These are phyloP conservation scores for Raddia distichophylla DNA, from an alignment of 176 grass and related monocot genomes.

Conservation along the genomic window DNA sequence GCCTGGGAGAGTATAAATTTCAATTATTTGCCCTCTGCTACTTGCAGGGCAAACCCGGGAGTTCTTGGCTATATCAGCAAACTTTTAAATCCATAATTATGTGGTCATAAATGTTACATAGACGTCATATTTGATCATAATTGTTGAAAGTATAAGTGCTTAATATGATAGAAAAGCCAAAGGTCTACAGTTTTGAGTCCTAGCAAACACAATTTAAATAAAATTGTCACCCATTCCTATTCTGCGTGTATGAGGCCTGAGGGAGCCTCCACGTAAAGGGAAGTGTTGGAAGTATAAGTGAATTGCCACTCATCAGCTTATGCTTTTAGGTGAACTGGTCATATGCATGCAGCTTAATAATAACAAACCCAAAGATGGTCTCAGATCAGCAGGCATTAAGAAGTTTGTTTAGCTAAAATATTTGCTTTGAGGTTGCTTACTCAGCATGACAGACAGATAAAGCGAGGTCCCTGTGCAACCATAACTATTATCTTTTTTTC, in stretches of 20 bases:
- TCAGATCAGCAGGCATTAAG: neutral
- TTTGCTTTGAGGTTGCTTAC: neutral
- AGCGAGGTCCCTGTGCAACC: neutral
- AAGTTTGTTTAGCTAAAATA: neutral
- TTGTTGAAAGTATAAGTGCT: no score
- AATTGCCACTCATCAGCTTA: no score
- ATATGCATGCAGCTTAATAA: no score
- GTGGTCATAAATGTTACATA: neutral
- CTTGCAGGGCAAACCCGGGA: neutral
- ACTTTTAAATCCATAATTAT: neutral
- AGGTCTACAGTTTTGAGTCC: no score
- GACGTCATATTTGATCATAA: neutral
- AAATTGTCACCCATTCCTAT: no score
- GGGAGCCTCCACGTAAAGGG: no score
- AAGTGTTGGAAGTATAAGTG: no score
- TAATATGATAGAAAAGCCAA: no score
- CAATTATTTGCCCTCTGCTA: constrained; percentile 4
- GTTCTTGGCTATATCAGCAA: neutral
- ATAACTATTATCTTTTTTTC: neutral
- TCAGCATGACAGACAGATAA: constrained; percentile 1
- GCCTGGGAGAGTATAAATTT: neutral
- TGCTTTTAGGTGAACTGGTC: no score
- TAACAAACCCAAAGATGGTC: neutral
- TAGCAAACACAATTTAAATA: no score
- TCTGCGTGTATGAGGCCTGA: no score